Percentiles rank a stretch among this genome's conserved stretches.
phyloP scores from a whole-genome alignment of 768 basidiomycete genomes.

The Mycena floridula region DNA sequence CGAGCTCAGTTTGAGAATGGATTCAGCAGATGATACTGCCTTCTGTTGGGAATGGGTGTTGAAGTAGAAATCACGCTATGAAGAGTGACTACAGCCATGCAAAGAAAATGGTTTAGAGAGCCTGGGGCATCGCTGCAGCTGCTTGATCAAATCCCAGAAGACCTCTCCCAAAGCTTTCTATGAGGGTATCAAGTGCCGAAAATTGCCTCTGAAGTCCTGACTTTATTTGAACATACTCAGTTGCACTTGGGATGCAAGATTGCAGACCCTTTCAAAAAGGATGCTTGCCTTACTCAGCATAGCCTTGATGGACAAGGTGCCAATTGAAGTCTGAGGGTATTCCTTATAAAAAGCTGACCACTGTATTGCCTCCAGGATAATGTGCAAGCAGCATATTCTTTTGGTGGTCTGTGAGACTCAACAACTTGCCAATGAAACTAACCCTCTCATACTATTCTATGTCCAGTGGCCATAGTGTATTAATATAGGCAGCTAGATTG shows the following conservation, averaged over 20 bases:
- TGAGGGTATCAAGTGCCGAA: conserved; percentile 17
- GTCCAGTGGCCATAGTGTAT: conserved; percentile 10
- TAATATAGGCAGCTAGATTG: conserved; percentile 4
- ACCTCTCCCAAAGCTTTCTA: conserved; percentile 12
- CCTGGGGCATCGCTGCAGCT: conserved; percentile 2
- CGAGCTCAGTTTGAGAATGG: conserved; percentile 1
- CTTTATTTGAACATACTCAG: conserved; percentile 18
- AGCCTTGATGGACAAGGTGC: conserved; percentile 1
- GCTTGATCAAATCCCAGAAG: conserved; percentile 6
- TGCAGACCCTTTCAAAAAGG: conserved; percentile 17
- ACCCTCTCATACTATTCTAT: conserved; percentile 8
- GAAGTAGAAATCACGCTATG: conserved; percentile 13
- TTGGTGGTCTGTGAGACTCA: background rate
- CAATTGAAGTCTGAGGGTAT: no score
- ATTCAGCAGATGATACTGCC: conserved; percentile 1
- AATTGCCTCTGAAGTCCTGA: conserved; percentile 16
- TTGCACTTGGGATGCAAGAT: conserved; percentile 9
- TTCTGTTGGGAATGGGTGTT: conserved; percentile 7
- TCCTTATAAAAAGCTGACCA: conserved; percentile 6
- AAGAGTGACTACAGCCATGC: conserved; percentile 20
- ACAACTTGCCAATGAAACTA: conserved; percentile 4
- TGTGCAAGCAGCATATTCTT: conserved; percentile 15
- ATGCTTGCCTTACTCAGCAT: conserved; percentile 6
- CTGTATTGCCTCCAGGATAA: conserved; percentile 11
- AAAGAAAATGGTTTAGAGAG: conserved; percentile 12